Percentiles rank a stretch among this genome's conserved stretches.
These are phyloP conservation scores for Grigorovia yakushimaensis DNA, from an alignment of 805 yeast species.

Conservation along the genomic window DNA sequence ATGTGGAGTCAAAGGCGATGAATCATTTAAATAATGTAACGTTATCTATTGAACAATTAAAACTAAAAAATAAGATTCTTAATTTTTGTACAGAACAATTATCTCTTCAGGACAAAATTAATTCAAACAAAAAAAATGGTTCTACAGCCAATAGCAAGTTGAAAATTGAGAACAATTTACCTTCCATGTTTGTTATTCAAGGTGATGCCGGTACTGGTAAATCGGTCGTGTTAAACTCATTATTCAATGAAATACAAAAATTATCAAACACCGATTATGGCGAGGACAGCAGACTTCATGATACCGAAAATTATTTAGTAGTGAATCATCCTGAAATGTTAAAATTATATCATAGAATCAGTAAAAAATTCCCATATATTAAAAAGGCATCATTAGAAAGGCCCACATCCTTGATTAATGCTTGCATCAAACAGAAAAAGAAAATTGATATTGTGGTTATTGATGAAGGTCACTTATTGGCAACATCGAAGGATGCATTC, in stretches of 20 bases:
- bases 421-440: conserved; percentile 19
- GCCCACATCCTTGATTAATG: conserved; percentile 37
- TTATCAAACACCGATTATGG: conserved; percentile 12
- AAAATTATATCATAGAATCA: conserved; percentile 34
- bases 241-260: conserved; percentile 36
- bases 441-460: conserved; percentile 33
- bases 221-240: conserved; percentile 34
- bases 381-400: conserved; percentile 33
- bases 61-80: conserved; percentile 24
- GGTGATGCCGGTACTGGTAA: conserved; percentile 45
- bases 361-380: conserved; percentile 31
- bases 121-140: conserved; percentile 4
- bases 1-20: conserved; percentile 23
- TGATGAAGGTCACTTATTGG: conserved; percentile 39
- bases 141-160: conserved; percentile 1
- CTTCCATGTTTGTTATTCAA: conserved; percentile 34
- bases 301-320: conserved; percentile 31
- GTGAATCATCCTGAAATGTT: conserved; percentile 43
- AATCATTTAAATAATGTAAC: conserved; percentile 30
- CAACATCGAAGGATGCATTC: conserved; percentile 36
- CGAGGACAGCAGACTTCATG: conserved; percentile 15
- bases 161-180: too few relatives aligned
- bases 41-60: conserved; percentile 32
- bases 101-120: conserved; percentile 2
- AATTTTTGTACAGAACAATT: conserved; percentile 24